phyloP scores from a whole-genome alignment of 2,329 filamentous ascomycete species.

The Ascosphaera pollenicola region DNA sequence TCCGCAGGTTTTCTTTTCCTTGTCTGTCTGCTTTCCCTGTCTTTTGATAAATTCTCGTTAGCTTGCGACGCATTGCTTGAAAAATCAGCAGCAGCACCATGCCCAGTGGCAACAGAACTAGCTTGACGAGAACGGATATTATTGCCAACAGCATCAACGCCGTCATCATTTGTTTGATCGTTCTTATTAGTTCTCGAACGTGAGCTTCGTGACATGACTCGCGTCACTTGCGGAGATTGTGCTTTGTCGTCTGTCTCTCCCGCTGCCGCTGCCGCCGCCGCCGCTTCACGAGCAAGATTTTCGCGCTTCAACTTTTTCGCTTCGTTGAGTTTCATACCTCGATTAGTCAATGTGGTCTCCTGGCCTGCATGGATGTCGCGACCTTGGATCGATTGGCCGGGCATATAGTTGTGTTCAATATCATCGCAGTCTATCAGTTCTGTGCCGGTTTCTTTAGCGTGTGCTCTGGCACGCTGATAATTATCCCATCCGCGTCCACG shows the following conservation, averaged over 20 bases:
- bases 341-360: conserved; percentile 32
- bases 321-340: conserved; percentile 37
- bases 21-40: neutral
- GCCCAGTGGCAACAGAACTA: neutral
- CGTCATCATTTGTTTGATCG: neutral
- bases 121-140: neutral
- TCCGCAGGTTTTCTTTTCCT: neutral
- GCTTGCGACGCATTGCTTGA: neutral
- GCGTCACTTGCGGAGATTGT: neutral
- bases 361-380: conserved; percentile 18
- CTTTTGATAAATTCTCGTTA: neutral
- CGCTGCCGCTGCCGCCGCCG: conserved; percentile 18
- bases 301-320: conserved; percentile 39
- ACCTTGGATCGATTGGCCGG: conserved; percentile 18
- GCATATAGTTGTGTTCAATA: conserved; percentile 16
- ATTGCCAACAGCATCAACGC: neutral
- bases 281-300: conserved; percentile 23
- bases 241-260: conserved; percentile 3
- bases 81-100: neutral
- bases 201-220: neutral
- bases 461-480: conserved; percentile 26
- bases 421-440: conserved; percentile 36
- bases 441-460: conserved; percentile 28
- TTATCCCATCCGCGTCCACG: conserved; percentile 32
- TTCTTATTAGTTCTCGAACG: neutral